Evolutionary conservation across 2,329 filamentous ascomycete genomes (phyloP).

Genomic region (Ophiosphaerella herpotricha): DNA sequence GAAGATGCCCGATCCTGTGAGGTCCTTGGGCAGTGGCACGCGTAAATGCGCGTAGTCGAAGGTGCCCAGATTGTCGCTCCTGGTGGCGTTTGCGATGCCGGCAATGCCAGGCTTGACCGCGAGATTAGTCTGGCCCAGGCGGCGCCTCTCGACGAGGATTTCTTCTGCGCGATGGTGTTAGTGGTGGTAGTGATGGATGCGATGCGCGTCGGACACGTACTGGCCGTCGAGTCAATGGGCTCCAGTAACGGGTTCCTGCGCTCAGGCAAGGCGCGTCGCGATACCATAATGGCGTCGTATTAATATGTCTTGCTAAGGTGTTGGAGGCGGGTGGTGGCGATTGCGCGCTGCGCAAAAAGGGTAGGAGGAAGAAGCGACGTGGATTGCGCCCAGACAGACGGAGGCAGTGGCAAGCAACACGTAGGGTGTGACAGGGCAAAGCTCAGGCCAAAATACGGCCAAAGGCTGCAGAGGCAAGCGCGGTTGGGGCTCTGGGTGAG

Average conservation of each 20-base stretch:
- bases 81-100: slow-evolving; percentile 71
- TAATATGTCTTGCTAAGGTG: slow-evolving; percentile 9
- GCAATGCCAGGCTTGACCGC: slow-evolving; percentile 77
- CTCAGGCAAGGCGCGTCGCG: slow-evolving; percentile 59
- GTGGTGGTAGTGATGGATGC: slow-evolving; percentile 23
- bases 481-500: no score
- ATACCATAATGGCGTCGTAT: slow-evolving; percentile 35
- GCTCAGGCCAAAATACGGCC: slow-evolving; percentile 8
- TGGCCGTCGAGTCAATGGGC: slow-evolving; percentile 63
- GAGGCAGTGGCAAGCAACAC: slow-evolving; percentile 2
- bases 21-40: slow-evolving; percentile 87
- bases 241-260: slow-evolving; percentile 69
- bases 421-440: slow-evolving; percentile 10
- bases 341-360: slow-evolving; percentile 35
- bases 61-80: slow-evolving; percentile 73
- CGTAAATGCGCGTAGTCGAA: slow-evolving; percentile 97
- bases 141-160: slow-evolving; percentile 76
- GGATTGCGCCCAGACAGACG: slow-evolving; percentile 15
- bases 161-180: slow-evolving; percentile 46
- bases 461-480: slow-evolving; percentile 1
- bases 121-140: slow-evolving; percentile 90
- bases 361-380: slow-evolving; percentile 17
- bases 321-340: slow-evolving; percentile 11
- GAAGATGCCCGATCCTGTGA: slow-evolving; percentile 88
- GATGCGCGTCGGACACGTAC: slow-evolving; percentile 56